phyloP scores from a whole-genome alignment of 805 yeast genomes.

The Metschnikowia cubensis region DNA sequence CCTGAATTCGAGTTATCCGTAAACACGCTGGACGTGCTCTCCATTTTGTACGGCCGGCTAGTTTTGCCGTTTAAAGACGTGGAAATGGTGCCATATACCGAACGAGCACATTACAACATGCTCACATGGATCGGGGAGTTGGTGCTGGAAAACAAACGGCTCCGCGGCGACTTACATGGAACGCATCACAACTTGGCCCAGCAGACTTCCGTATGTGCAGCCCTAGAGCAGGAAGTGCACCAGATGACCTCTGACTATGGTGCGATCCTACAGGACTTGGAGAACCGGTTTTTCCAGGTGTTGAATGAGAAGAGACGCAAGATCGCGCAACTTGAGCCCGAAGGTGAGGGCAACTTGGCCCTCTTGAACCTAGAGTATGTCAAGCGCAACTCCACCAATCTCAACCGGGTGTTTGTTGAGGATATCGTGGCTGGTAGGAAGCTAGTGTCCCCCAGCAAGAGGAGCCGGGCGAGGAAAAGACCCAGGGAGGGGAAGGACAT shows the following conservation, averaged over 20 bases:
- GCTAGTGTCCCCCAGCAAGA: not conserved
- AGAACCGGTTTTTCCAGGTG: constrained; percentile 18
- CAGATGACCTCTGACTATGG: constrained; percentile 15
- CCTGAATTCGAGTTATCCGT: constrained; percentile 14
- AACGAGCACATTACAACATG: constrained; percentile 10
- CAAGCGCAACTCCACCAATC: constrained; percentile 12
- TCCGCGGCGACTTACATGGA: constrained; percentile 2
- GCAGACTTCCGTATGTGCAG: not conserved
- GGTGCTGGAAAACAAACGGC: constrained; percentile 3
- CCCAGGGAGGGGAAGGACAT: not conserved
- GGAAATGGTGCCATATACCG: constrained; percentile 6
- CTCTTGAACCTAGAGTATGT: constrained; percentile 11
- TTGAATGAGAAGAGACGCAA: constrained; percentile 12
- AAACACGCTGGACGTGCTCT: constrained; percentile 9
- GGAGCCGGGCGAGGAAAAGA: not conserved
- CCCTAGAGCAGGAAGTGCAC: constrained; percentile 11
- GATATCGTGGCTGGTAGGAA: constrained; percentile 13
- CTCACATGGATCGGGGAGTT: constrained; percentile 15
- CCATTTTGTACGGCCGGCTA: constrained; percentile 13
- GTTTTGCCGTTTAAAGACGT: constrained; percentile 5
- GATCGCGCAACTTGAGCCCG: constrained; percentile 16
- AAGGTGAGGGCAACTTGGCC: constrained; percentile 5
- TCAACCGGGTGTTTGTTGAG: constrained; percentile 16
- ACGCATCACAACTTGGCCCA: not conserved
- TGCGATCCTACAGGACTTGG: constrained; percentile 14